Base-by-base conservation (phyloP, 202 grass and related monocot species). In the Zizania palustris region DNA sequence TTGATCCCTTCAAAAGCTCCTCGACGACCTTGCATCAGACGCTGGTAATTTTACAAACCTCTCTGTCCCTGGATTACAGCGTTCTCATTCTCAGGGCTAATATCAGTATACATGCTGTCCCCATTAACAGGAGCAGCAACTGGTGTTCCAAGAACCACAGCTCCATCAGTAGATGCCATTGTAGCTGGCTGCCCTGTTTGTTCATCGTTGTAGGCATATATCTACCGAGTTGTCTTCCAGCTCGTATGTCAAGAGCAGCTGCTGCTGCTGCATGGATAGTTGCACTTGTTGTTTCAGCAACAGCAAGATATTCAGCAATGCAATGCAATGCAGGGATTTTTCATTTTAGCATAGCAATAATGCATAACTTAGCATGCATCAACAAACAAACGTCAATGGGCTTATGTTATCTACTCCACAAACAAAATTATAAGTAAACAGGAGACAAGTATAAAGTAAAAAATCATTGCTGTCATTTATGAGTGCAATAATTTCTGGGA, bases 281-380 rank as follows among this genome's bases (percentile, higher is more conserved):
- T 70, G 88, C 65, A 3, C 20, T 93, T 81, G 96, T 95, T 84
- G 91, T 95, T 78, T 95, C 91, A 76, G 87, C 74, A 79, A 92
- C 92, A 90, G 89, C 91, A 82, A 92, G 87, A 84, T 99, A 91
- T 87, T 99, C 96, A 28, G 96, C 96, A 77, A 82, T 99, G 80
- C 42, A 57, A 59, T 53, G 41, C 46, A 72, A 77, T 64, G 20
- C 10, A 33, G 55, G 51, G 73, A n/a, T n/a, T n/a, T n/a, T n/a
- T n/a, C n/a, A 57, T 58, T 49, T 78, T 66, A 71, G 9, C 12
- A 66, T 49, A 22, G 6, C 65, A 69, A 69, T 34, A 7, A 60
- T 46, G 38, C 5, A 42, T 60, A 48, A 60, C 6, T 9, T 80
- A 49, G n/a, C n/a, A n/a, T n/a, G 11, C 5, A 75, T 53, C 76